Percentiles rank a stretch among this genome's conserved stretches.
These are phyloP conservation scores for Mycena sp. DNA, from an alignment of 1,284 basidiomycete species.

Conservation along the genomic window DNA sequence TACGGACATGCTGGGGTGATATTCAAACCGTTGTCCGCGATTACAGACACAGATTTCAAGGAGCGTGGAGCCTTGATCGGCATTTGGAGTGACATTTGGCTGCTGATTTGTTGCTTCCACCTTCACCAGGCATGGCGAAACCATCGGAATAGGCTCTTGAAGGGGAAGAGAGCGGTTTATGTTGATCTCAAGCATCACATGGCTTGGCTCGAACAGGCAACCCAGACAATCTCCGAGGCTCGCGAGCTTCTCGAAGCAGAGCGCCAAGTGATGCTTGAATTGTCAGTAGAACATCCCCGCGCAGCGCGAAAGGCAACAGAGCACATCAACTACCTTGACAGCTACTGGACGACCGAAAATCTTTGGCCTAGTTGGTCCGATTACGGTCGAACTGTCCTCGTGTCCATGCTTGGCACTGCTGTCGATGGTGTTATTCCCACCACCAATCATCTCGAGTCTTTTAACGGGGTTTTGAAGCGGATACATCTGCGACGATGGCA, in stretches of 20 bases:
- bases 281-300: not conserved
- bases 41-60: slow-evolving; percentile 38
- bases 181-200: slow-evolving; percentile 6
- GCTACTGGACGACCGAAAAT: slow-evolving; percentile 9
- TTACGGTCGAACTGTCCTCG: not conserved
- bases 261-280: not conserved
- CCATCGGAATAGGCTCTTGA: slow-evolving; percentile 26
- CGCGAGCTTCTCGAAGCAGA: not conserved
- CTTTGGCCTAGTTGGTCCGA: slow-evolving; percentile 8
- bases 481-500: slow-evolving; percentile 28
- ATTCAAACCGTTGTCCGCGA: slow-evolving; percentile 33
- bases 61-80: slow-evolving; percentile 30
- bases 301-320: not conserved
- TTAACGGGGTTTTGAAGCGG: slow-evolving; percentile 47
- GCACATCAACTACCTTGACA: not conserved
- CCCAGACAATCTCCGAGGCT: not conserved
- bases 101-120: slow-evolving; percentile 37
- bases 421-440: slow-evolving; percentile 45
- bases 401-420: slow-evolving; percentile 24
- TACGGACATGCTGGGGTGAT: not conserved
- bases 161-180: slow-evolving; percentile 16
- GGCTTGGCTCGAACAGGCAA: not conserved
- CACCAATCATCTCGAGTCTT: slow-evolving; percentile 50
- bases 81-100: slow-evolving; percentile 22
- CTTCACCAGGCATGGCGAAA: slow-evolving; percentile 37